These are phyloP conservation scores for Xylaria hypoxylon DNA, from an alignment of 2,329 filamentous ascomycete genomes.

Conservation along the genomic window DNA sequence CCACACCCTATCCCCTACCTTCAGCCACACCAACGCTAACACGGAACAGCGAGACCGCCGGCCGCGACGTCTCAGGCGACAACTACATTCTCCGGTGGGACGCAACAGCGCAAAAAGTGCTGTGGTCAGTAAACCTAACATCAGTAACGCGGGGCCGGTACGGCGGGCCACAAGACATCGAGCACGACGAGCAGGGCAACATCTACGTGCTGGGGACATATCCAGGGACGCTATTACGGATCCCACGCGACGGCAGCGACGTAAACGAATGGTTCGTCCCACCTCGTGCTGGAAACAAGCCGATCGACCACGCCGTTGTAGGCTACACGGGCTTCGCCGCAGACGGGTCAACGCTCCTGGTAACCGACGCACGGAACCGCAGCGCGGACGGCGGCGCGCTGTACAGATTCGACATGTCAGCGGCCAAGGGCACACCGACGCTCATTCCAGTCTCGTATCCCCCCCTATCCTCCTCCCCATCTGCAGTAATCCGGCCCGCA, in stretches of 20 bases:
- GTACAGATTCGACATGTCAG: constrained; percentile 52
- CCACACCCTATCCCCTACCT: background rate
- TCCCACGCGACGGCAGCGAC: constrained; percentile 48
- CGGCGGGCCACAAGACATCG: constrained; percentile 56
- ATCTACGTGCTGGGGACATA: constrained; percentile 55
- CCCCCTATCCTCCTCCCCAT: constrained; percentile 17
- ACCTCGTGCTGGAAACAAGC: background rate
- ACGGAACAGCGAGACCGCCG: constrained; percentile 46
- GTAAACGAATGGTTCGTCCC: constrained; percentile 52
- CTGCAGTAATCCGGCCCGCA: constrained; percentile 32
- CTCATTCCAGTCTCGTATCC: constrained; percentile 42
- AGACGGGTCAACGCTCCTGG: constrained; percentile 48
- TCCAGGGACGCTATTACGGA: constrained; percentile 53
- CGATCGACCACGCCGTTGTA: constrained; percentile 43
- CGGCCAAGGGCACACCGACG: constrained; percentile 41
- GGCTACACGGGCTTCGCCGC: constrained; percentile 49
- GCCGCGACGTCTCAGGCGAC: constrained; percentile 52
- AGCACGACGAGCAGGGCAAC: constrained; percentile 52
- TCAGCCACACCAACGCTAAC: background rate
- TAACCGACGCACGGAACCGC: constrained; percentile 47
- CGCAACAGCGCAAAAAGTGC: constrained; percentile 39
- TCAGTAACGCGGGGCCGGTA: constrained; percentile 47
- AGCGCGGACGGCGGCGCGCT: constrained; percentile 47
- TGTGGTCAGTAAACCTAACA: constrained; percentile 53
- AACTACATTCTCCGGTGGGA: constrained; percentile 55